These are phyloP conservation scores for Platanus orientalis DNA, from an alignment of 164 flowering plant genomes.

Conservation along the genomic window DNA sequence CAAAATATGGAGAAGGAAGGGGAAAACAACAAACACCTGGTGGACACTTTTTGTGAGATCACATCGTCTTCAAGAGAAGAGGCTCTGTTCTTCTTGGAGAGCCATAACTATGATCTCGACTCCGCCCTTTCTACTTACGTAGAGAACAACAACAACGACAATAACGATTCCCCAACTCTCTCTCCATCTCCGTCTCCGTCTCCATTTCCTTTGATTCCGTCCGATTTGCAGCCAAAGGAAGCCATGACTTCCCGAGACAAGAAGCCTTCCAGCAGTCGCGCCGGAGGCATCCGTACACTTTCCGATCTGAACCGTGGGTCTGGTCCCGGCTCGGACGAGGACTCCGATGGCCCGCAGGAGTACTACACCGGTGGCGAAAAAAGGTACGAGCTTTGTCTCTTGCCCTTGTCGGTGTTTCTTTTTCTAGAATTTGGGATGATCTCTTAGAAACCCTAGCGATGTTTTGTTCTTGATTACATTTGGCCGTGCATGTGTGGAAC, in stretches of 20 bases:
- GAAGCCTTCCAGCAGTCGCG: constrained; percentile 49
- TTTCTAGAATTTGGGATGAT: too few relatives aligned
- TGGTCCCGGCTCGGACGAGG: constrained; percentile 63
- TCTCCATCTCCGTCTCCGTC: not conserved
- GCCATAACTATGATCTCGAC: constrained; percentile 21
- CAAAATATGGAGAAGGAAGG: not conserved
- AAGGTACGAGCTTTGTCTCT: too few relatives aligned
- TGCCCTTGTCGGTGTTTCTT: too few relatives aligned
- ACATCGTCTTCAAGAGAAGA: constrained; percentile 21
- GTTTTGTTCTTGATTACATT: too few relatives aligned
- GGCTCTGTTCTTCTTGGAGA: constrained; percentile 22
- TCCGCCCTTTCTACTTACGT: constrained; percentile 21
- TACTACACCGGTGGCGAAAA: constrained; percentile 93
- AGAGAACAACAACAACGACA: constrained; percentile 10
- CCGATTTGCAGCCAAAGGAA: constrained; percentile 3
- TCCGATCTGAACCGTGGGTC: constrained; percentile 70
- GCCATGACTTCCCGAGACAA: constrained; percentile 64
- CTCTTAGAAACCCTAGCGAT: too few relatives aligned
- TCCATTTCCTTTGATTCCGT: not conserved
- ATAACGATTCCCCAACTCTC: not conserved
- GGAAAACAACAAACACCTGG: constrained; percentile 2
- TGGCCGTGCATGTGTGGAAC: too few relatives aligned
- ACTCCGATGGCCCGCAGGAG: constrained; percentile 77
- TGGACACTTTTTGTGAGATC: constrained; percentile 16
- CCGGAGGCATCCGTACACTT: constrained; percentile 69